Percentiles rank a stretch among this genome's conserved stretches.
Conservation (phyloP, 805 yeast species). For the Blastobotrys robertii region DNA sequence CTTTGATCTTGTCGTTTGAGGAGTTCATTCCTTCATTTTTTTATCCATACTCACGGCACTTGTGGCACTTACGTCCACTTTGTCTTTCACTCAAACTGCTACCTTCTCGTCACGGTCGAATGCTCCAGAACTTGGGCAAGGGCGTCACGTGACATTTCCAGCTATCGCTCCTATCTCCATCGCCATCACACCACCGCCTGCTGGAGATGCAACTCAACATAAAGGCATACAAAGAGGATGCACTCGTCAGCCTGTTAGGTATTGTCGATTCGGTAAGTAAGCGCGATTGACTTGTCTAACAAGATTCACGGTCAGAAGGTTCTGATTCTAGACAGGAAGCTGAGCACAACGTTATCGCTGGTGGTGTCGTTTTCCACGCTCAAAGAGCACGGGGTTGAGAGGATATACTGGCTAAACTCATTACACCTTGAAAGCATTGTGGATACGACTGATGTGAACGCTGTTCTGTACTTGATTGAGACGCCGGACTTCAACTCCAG, state of each 20-base stretch:
- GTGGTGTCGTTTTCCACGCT: slow-evolving; percentile 47
- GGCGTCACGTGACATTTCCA: not conserved
- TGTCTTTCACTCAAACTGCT: too few relatives aligned
- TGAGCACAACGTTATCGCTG: slow-evolving; percentile 42
- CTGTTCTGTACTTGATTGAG: slow-evolving; percentile 5
- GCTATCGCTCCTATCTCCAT: not conserved
- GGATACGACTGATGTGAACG: not conserved
- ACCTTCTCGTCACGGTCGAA: too few relatives aligned
- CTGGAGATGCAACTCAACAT: slow-evolving; percentile 6
- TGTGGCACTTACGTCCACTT: too few relatives aligned
- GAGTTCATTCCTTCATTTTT: not conserved
- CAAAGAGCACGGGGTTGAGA: slow-evolving; percentile 41
- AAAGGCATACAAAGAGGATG: slow-evolving; percentile 11
- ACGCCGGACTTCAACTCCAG: slow-evolving; percentile 3
- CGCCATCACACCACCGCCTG: not conserved
- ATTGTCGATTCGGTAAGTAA: slow-evolving; percentile 21
- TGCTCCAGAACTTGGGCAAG: too few relatives aligned
- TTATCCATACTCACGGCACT: not conserved
- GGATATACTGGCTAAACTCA: slow-evolving; percentile 37
- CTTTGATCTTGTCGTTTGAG: not conserved
- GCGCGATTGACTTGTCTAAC: slow-evolving; percentile 1
- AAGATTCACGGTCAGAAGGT: slow-evolving; percentile 21
- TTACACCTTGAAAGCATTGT: slow-evolving; percentile 9
- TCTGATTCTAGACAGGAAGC: slow-evolving; percentile 35
- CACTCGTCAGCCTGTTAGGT: slow-evolving; percentile 16